phyloP scores from a whole-genome alignment of 1,284 basidiomycete genomes.

The Cutaneotrichosporon mucoides region DNA sequence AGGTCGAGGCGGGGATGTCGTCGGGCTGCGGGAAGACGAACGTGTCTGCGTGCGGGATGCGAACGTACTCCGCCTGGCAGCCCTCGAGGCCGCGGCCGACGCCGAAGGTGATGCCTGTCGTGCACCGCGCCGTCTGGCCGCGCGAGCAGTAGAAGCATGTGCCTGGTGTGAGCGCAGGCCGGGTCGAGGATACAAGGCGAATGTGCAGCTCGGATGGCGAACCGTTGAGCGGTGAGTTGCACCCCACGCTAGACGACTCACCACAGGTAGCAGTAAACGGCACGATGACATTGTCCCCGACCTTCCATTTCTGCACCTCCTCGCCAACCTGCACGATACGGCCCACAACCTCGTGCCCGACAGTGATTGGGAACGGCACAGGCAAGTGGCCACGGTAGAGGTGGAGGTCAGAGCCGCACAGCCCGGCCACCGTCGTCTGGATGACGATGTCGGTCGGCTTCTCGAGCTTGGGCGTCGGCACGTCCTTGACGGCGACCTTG shows the following conservation, averaged over 20 bases:
- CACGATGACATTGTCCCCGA: conserved; percentile 77
- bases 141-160: conserved; percentile 59
- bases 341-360: conserved; percentile 80
- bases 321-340: conserved; percentile 67
- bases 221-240: background rate
- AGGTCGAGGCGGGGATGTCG: conserved; percentile 41
- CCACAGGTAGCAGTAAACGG: conserved; percentile 82
- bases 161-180: conserved; percentile 20
- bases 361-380: conserved; percentile 23
- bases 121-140: conserved; percentile 72
- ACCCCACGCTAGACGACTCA: conserved; percentile 50
- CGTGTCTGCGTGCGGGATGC: conserved; percentile 57
- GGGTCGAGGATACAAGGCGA: too few relatives aligned
- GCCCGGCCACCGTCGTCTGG: conserved; percentile 32
- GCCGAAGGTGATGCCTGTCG: conserved; percentile 38
- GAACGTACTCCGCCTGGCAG: conserved; percentile 80
- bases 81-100: conserved; percentile 63
- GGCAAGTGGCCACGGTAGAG: conserved; percentile 62
- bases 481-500: conserved; percentile 30
- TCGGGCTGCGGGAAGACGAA: conserved; percentile 47
- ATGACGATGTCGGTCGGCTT: conserved; percentile 35
- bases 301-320: conserved; percentile 61
- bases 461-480: conserved; percentile 30
- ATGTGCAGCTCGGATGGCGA: background rate
- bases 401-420: conserved; percentile 69